Conservation (phyloP, 1,284 basidiomycete species). For the Phlebopus sp. region DNA sequence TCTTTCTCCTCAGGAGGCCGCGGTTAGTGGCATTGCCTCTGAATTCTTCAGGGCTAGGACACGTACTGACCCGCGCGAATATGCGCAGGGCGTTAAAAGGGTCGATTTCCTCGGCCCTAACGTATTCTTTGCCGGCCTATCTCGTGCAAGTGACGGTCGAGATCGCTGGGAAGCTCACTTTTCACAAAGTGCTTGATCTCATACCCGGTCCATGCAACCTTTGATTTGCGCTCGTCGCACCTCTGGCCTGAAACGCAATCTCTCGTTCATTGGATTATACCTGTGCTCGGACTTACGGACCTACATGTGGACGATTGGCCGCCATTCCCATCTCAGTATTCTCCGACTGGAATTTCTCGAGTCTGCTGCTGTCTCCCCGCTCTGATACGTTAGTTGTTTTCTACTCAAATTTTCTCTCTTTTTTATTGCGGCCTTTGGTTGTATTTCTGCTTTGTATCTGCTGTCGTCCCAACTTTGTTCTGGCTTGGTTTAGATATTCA, state of each 20-base stretch:
- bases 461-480: no score
- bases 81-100: slow-evolving; percentile 33
- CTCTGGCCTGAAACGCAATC: background rate
- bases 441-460: no score
- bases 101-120: slow-evolving; percentile 34
- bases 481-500: no score
- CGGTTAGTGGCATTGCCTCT: slow-evolving; percentile 25
- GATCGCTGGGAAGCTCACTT: slow-evolving; percentile 28
- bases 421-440: slow-evolving; percentile 15
- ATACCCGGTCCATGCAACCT: background rate
- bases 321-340: background rate
- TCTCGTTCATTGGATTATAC: no score
- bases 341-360: background rate
- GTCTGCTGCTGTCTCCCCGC: background rate
- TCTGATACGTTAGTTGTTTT: slow-evolving; percentile 12
- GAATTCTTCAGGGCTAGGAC: slow-evolving; percentile 30
- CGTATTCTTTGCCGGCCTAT: slow-evolving; percentile 26
- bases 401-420: slow-evolving; percentile 3
- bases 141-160: slow-evolving; percentile 20
- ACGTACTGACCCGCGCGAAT: slow-evolving; percentile 32
- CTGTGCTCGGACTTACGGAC: background rate
- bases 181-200: slow-evolving; percentile 15
- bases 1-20: slow-evolving; percentile 24
- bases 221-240: background rate
- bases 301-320: background rate